phyloP scores from a whole-genome alignment of 768 basidiomycete genomes.

The Tylopilus sp. region DNA sequence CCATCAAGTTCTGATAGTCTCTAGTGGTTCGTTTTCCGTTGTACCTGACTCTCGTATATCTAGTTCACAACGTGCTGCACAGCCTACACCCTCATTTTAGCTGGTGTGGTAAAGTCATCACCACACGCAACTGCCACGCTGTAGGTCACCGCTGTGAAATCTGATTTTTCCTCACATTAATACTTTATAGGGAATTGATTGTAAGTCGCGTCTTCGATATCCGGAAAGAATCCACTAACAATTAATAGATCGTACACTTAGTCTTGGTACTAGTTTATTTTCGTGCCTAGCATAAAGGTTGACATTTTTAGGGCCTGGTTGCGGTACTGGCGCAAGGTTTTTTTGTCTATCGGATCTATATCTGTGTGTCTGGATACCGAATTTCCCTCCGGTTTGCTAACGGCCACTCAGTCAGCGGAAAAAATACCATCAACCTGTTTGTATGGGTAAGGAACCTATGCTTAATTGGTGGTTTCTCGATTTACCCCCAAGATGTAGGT shows the following conservation, averaged over 20 bases:
- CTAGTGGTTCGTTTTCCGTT: constrained; percentile 4
- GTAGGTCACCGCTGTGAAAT: background rate
- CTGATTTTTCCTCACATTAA: background rate
- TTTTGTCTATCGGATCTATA: background rate
- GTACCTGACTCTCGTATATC: too few relatives aligned
- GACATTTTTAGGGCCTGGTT: background rate
- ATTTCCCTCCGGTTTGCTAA: background rate
- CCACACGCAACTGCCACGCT: constrained; percentile 5
- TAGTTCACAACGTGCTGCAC: background rate
- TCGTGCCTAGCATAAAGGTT: background rate
- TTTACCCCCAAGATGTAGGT: background rate
- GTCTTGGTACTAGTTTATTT: background rate
- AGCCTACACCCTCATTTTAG: background rate
- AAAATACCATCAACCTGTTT: background rate
- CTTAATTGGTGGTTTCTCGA: background rate
- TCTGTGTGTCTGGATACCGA: background rate
- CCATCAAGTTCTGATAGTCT: constrained; percentile 8
- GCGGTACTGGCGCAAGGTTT: background rate
- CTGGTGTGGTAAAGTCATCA: background rate
- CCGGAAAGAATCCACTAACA: background rate
- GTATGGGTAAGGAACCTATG: background rate
- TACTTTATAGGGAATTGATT: background rate
- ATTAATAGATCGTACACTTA: background rate
- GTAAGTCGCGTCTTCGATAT: background rate
- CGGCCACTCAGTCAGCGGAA: background rate